Evolutionary conservation across 257 asterid species (phyloP), one percentile per base, ranked within the genome.

Genomic region (Lycium barbarum): DNA sequence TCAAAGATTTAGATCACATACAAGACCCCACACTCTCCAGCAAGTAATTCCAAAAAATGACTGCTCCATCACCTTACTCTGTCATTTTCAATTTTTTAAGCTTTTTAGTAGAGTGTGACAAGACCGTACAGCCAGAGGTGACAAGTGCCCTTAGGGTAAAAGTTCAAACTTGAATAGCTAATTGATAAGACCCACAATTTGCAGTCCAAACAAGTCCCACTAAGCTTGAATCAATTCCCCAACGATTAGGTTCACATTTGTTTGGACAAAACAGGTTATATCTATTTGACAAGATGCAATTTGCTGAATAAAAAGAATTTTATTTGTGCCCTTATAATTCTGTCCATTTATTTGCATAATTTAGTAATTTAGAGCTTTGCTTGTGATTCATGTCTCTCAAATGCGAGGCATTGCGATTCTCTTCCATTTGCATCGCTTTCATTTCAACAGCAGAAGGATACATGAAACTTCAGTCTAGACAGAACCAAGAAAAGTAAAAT

Each of bases 281-380:
- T 65, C 63, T 11, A 43, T 45, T 57, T 22, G 79, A 81, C 47
- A 59, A 36, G 35, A 57, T 59, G 59, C 84, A 81, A 81, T 14
- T 59, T 51, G 20, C 54, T 38, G 40, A 49, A 40, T 58, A 59
- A 59, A 0, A 4, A 26, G 38, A 51, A 53, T 9, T 12, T 14
- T 36, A 26, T 76, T 22, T 51, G 49, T n/a, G 5, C 33, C 33
- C 66, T n/a, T 18, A 59, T 11, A 66, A 66, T 63, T 33, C 10
- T 33, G n/a, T 66, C 47, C 47, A 14, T 67, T 67, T 36, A 81
- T 81, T 61, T 81, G 74, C 9, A 57, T 5, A 57, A 57, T 38
- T 55, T 79, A 45, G n/a, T 76, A 45, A n/a, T 59, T n/a, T 40
- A 40, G 61, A 53, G 40, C 18, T 53, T 67, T 66, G 33, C 26